Evolutionary conservation across 805 yeast species (phyloP), one percentile per base, ranked within the genome.

Genomic region (Candida nitratophila): DNA sequence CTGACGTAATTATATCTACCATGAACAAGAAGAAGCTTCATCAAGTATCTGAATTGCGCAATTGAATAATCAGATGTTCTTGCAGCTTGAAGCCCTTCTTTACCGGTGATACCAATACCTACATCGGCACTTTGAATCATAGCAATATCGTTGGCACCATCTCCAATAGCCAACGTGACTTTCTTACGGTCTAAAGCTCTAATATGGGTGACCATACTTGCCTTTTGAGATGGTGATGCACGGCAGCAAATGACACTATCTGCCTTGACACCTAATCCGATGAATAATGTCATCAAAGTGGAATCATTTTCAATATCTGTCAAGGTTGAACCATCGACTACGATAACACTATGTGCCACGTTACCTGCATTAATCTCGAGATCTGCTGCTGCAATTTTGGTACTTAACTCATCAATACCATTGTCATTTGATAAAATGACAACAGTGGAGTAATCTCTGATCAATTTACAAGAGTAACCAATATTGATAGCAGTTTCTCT

Each of bases 91-190:
- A 93, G 68, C 1, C 99, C 99, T 65, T 93, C 99, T 53, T 84
- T 86, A 32, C 99, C 99, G 1, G 98, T 90, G 43, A 93, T 93
- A 26, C 99, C 99, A 49, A 93, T 78, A 26, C 99, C 99, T 44
- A 93, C 88, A 63, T 93, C 98, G 0, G 99, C 99, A 57, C 95
- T 84, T 66, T 93, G 97, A 49, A 93, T 93, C 99, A 93, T 93
- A 1, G 99, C 98, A 59, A 93, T 90, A 64, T 93, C 99, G 60
- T 93, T 93, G 2, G 99, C 99, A 50, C 99, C 99, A 66, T 93
- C 99, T 8, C 99, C 99, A 59, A 93, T 86, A 0, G 99, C 99
- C 48, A 93, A 71, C 0, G 97, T 88, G 6, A 93, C 96, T 35
- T 86, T 74, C 2, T 66, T 65, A 41, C 73, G 80, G 54, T 83